phyloP scores from a whole-genome alignment of 1,284 basidiomycete species.

The Puccinia brachypodii region DNA sequence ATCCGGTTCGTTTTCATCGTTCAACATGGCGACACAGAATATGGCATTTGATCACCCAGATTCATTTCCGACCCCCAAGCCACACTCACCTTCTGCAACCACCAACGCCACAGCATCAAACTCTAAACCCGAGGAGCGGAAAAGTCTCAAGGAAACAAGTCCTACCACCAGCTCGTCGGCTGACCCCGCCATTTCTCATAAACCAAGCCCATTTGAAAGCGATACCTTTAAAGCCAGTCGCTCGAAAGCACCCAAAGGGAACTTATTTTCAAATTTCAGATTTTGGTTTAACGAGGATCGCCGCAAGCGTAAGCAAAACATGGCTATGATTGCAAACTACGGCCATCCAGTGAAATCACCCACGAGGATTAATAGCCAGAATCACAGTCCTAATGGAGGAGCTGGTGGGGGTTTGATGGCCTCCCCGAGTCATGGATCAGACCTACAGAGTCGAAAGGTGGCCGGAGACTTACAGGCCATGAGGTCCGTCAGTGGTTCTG shows the following conservation, averaged over 20 bases:
- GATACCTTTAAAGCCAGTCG: slow-evolving; percentile 3
- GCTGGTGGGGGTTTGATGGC: slow-evolving; percentile 75
- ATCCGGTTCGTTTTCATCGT: slow-evolving; percentile 16
- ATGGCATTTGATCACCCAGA: neutral
- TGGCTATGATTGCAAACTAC: slow-evolving; percentile 49
- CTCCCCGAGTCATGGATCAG: slow-evolving; percentile 64
- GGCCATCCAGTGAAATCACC: neutral
- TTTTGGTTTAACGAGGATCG: slow-evolving; percentile 60
- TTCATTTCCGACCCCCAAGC: slow-evolving; percentile 23
- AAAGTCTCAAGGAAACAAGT: slow-evolving; percentile 2
- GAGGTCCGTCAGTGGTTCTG: slow-evolving; percentile 11
- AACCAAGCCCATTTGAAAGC: neutral
- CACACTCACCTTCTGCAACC: neutral
- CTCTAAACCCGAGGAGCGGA: slow-evolving; percentile 7
- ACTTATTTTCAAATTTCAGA: slow-evolving; percentile 60
- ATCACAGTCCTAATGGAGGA: neutral
- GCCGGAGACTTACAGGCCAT: slow-evolving; percentile 23
- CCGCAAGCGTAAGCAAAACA: slow-evolving; percentile 57
- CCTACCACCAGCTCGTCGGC: neutral
- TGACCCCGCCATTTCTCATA: neutral
- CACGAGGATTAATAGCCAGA: neutral
- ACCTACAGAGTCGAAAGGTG: slow-evolving; percentile 61
- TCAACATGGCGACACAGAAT: neutral
- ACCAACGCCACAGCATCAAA: neutral
- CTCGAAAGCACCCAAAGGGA: slow-evolving; percentile 55